Evolutionary conservation across 164 flowering plant species (phyloP).

Genomic region (Annona squamosa): DNA sequence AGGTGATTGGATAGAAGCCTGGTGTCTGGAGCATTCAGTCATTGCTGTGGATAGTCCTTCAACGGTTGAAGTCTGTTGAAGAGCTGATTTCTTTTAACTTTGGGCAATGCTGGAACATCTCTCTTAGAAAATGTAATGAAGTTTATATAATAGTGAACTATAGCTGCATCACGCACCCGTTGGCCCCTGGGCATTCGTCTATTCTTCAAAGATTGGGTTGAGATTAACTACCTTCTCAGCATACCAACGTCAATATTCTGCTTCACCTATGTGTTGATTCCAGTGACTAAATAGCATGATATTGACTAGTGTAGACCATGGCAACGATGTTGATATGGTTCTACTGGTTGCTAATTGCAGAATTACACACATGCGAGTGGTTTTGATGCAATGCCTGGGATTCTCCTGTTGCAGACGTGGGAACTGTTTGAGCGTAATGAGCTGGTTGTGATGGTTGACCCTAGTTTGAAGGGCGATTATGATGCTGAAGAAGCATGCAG

Average conservation of each 20-base stretch:
- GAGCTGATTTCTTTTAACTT: no score
- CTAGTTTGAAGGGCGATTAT: constrained; percentile 51
- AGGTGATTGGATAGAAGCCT: no score
- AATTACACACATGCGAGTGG: neutral
- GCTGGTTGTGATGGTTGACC: constrained; percentile 54
- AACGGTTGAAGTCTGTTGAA: no score
- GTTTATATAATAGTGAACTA: no score
- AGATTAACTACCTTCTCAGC: no score
- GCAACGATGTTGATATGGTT: neutral
- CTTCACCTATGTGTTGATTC: neutral
- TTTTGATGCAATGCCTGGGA: constrained; percentile 2
- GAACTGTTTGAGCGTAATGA: constrained; percentile 49
- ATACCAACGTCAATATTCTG: neutral
- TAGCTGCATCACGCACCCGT: no score
- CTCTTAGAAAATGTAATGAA: no score
- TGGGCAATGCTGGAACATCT: no score
- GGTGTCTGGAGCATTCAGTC: no score
- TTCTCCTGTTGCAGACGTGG: constrained; percentile 64
- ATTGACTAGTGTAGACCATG: neutral
- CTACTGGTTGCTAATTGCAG: constrained; percentile 4
- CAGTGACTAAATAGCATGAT: neutral
- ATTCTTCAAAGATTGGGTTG: no score
- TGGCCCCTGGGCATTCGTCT: no score
- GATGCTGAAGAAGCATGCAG: constrained; percentile 73
- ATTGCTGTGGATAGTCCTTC: no score